Conservation (phyloP, 169 alveolate genomes). For the Eimeria necatrix region DNA sequence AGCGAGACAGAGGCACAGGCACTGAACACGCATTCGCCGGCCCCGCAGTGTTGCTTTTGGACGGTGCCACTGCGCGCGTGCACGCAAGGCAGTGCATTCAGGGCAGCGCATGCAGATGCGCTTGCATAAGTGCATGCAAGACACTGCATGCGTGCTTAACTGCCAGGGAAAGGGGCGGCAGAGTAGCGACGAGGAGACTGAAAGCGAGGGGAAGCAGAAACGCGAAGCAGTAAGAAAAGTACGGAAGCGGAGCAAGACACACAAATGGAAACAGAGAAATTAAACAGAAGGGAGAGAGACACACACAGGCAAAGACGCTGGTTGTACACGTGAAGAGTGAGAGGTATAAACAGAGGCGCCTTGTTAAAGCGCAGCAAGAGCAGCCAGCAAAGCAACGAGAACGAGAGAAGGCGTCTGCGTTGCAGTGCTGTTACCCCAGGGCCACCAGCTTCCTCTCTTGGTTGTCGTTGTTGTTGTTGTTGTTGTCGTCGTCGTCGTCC, state of each 20-base stretch:
- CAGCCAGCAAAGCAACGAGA: background rate
- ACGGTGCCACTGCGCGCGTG: too few species aligned
- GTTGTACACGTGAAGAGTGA: background rate
- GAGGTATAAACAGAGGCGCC: background rate
- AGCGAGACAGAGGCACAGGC: too few species aligned
- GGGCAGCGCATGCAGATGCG: background rate
- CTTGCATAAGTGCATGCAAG: constrained; percentile 4
- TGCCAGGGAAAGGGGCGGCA: too few species aligned
- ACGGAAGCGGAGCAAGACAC: too few species aligned
- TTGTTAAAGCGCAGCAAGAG: background rate
- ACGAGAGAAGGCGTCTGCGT: background rate
- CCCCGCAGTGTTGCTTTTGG: too few species aligned
- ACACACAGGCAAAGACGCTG: background rate
- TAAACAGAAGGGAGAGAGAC: too few species aligned
- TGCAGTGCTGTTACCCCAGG: background rate
- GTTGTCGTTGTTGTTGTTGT: background rate
- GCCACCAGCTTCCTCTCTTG: constrained; percentile 3
- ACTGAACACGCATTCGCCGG: too few species aligned
- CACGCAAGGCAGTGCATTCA: background rate
- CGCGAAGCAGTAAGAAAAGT: too few species aligned
- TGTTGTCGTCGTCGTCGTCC: background rate
- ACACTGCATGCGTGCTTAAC: background rate
- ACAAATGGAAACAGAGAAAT: too few species aligned
- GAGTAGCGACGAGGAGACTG: too few species aligned
- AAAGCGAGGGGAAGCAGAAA: too few species aligned